Evolutionary conservation across 192 early-diverging fungal genomes (phyloP), one percentile per base, ranked within the genome.

Genomic region (Podila epicladia): DNA sequence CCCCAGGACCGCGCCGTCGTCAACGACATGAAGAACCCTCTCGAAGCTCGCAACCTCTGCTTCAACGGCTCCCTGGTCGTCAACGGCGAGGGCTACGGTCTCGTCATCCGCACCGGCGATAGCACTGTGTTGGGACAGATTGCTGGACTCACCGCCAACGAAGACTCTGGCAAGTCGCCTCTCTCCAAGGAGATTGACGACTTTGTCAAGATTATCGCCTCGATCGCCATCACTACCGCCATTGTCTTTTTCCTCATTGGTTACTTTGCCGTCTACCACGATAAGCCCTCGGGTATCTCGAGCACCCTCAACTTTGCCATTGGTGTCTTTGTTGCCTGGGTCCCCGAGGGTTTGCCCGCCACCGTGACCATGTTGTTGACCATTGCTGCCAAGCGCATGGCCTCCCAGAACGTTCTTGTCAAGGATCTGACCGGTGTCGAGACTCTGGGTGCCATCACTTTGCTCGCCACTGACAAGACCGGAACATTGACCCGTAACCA

Each of bases 401-500:
- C 96, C 0, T 35, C 82, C 13, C 85, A 92, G 71, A 94, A 97
- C 67, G 96, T 98, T 33, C 87, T 99, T 35, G 97, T 99, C 75
- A 99, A 99, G 80, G 95, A 98, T 75, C 85, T 99, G 49, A 94
- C 95, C 72, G 96, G 95, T 78, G 97, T 99, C 17, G 97, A 99
- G 79, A 99, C 97, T 17, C 89, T 99, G 29, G 97, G 97, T 61
- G 97, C 96, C 12, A 97, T 99, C 68, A 99, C 97, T 37, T 85
- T 98, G 24, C 89, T 99, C 45, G 97, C 97, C 28, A 99, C 96
- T 5, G 97, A 99, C 85, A 99, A 99, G 82, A 98, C 97, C 15
- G 97, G 97, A 65, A 99, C 97, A 58, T 87, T 99, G 68, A 99
- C 97, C 37, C 87, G 94, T 66, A 99, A 97, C 82, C 96, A 97